phyloP scores from a whole-genome alignment of 805 yeast species.

The Teunomyces stri region DNA sequence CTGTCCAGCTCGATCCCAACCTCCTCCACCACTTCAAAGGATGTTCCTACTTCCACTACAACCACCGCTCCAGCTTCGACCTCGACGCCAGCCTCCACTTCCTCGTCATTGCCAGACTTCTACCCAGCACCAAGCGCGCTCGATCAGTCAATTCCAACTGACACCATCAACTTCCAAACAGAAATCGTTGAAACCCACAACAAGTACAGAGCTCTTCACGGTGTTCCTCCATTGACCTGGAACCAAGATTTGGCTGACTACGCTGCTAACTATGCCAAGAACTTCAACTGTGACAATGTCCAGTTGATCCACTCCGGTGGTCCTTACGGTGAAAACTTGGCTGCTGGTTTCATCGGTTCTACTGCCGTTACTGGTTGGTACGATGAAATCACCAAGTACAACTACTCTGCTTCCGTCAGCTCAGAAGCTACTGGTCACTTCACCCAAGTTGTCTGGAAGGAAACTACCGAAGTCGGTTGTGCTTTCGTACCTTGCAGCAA shows the following conservation, averaged over 20 bases:
- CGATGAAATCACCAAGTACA: conserved; percentile 56
- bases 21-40: conserved; percentile 14
- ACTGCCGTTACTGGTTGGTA: conserved; percentile 76
- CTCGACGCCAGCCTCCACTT: conserved; percentile 8
- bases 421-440: conserved; percentile 68
- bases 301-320: conserved; percentile 61
- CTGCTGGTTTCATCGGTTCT: conserved; percentile 51
- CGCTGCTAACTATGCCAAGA: conserved; percentile 40
- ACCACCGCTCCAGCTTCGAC: conserved; percentile 5
- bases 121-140: conserved; percentile 8
- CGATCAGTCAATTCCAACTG: conserved; percentile 10
- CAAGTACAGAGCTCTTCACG: conserved; percentile 32
- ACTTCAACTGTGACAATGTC: conserved; percentile 57
- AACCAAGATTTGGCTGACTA: conserved; percentile 30
- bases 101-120: conserved; percentile 7
- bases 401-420: conserved; percentile 51
- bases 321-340: conserved; percentile 75
- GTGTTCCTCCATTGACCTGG: conserved; percentile 32
- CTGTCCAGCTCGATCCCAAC: conserved; percentile 10
- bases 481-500: conserved; percentile 49
- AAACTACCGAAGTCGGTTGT: conserved; percentile 64
- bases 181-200: conserved; percentile 37
- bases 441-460: conserved; percentile 74
- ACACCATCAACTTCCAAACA: conserved; percentile 16
- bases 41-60: conserved; percentile 14